Evolutionary conservation across 768 basidiomycete species (phyloP), one percentile per base, ranked within the genome.

Genomic region (Podaxis mareebaensis): DNA sequence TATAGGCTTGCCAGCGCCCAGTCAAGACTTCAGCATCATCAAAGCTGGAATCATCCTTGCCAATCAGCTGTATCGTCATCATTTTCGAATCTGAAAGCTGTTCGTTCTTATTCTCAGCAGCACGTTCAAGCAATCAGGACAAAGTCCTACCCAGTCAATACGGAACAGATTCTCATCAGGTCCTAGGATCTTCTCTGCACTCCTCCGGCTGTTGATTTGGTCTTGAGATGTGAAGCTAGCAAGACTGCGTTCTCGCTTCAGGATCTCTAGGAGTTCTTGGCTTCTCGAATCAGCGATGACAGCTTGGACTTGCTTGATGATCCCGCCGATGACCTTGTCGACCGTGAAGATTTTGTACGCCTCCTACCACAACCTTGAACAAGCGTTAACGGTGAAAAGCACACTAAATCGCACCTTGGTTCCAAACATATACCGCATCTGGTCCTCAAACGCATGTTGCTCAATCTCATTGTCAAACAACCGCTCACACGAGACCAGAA

Each of bases 381-480:
- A 15, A 65, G 40, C 42, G 24, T 39, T 24, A 51, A 38, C 15
- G 17, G 15, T 57, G 30, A 20, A 22, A 10, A n/a, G 28, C 4
- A 30, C 13, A 54, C 8, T 60, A 0, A 12, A 52, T 60, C 22
- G 65, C 30, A 90, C 95, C 80, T 86, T 86, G 49, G 87, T 82
- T n/a, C 93, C 92, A 74, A 94, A 96, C 81, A 95, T 88, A 60
- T 82, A 83, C 48, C 96, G 82, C 80, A 96, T 84, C 68, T 91
- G 91, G 67, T 99, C 97, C 75, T 99, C 96, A 72, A 96, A 99
- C 3, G 80, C 83, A 48, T 80, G 77, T 66, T 90, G 90, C 69
- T 99, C 97, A 24, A 99, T 81, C 72, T 97, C 93, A 66, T 91
- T 92, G 70, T 96, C 96, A 67, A 98, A 97, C 51, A 99, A 74